Percentiles rank a stretch among this genome's conserved stretches.
Conservation (phyloP, 306 rosid species). For the Hippophae gyantsensis region DNA sequence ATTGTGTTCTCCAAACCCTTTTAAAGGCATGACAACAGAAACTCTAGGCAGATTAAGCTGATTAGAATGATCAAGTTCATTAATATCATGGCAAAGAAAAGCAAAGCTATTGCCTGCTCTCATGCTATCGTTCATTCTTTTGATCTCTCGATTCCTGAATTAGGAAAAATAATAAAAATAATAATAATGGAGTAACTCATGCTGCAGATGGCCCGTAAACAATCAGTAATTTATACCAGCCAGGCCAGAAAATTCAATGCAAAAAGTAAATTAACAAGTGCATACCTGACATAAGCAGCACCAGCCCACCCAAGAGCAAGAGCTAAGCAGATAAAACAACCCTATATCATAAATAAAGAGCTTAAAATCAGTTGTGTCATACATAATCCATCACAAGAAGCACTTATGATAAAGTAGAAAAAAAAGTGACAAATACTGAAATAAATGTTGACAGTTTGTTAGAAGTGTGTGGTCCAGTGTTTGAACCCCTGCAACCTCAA, state of each 20-base stretch:
- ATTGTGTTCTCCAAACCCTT: slow-evolving; percentile 98
- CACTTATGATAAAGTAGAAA: not conserved
- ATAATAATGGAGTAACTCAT: not conserved
- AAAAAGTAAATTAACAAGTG: slow-evolving; percentile 5
- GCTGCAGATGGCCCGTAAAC: not conserved
- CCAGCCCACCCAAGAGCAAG: slow-evolving; percentile 82
- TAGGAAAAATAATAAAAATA: not conserved
- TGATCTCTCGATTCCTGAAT: slow-evolving; percentile 75
- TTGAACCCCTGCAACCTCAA: too few relatives aligned
- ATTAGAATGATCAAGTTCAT: slow-evolving; percentile 74
- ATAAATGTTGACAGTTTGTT: too few relatives aligned
- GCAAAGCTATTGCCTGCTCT: slow-evolving; percentile 59
- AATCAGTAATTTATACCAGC: not conserved
- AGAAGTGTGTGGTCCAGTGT: too few relatives aligned
- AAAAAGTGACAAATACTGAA: too few relatives aligned
- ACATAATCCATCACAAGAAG: not conserved
- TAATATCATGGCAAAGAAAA: slow-evolving; percentile 67
- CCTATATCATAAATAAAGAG: slow-evolving; percentile 34
- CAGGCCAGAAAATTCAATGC: slow-evolving; percentile 7
- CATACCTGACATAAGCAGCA: slow-evolving; percentile 85
- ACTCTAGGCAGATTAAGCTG: slow-evolving; percentile 78
- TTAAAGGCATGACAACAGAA: slow-evolving; percentile 80
- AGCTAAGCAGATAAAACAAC: slow-evolving; percentile 57
- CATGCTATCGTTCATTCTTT: slow-evolving; percentile 45
- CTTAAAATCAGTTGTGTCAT: not conserved